Conservation (phyloP, 441 rosid species). For the Pelargonium fulgidum region DNA sequence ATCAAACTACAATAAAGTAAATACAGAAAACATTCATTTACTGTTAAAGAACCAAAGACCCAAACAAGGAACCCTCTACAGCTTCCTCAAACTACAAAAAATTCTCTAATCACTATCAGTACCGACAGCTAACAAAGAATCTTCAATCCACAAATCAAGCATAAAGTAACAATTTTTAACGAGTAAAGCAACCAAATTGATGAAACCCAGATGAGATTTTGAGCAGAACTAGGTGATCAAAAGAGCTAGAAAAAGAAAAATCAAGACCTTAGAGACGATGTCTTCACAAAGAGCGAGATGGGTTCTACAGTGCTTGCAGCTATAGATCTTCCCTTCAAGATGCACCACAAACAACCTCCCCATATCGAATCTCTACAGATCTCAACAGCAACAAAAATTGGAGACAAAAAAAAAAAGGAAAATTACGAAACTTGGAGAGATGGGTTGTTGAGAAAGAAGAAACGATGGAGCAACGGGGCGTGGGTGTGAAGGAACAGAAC, state of each 20-base stretch:
- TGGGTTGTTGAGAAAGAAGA: slow-evolving; percentile 4
- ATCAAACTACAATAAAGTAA: slow-evolving; percentile 1
- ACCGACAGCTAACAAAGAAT: background rate
- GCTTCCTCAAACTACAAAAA: background rate
- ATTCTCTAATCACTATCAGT: too few species aligned
- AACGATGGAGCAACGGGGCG: background rate
- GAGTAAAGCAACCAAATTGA: slow-evolving; percentile 15
- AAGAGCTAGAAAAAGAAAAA: slow-evolving; percentile 15
- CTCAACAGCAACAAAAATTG: slow-evolving; percentile 6
- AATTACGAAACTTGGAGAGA: background rate
- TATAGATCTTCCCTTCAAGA: slow-evolving; percentile 88
- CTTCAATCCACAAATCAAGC: background rate
- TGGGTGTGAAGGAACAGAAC: background rate
- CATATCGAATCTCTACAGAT: slow-evolving; percentile 39
- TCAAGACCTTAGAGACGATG: slow-evolving; percentile 71
- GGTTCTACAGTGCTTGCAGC: slow-evolving; percentile 90
- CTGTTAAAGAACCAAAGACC: background rate
- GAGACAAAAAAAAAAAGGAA: background rate
- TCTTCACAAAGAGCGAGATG: slow-evolving; percentile 74
- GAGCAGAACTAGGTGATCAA: slow-evolving; percentile 9
- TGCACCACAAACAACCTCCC: slow-evolving; percentile 78
- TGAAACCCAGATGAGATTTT: slow-evolving; percentile 26
- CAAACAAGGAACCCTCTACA: slow-evolving; percentile 9
- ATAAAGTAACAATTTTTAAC: background rate
- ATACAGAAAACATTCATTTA: background rate